Base-by-base conservation (phyloP, 257 asterid genomes). In the Lycium ferocissimum region DNA sequence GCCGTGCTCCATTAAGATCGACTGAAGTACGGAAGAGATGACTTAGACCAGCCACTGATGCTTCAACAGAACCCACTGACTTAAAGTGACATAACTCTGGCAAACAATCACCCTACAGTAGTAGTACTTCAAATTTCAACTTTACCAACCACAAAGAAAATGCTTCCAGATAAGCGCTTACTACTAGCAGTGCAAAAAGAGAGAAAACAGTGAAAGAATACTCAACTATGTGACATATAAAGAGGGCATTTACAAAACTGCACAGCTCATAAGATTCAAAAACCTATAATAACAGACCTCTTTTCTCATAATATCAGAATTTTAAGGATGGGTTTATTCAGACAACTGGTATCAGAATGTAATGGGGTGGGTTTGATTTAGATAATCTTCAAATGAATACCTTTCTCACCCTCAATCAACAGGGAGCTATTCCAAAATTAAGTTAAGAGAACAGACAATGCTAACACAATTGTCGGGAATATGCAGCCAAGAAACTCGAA, bases 1-100 rank as follows among this genome's bases (percentile, higher is more conserved):
- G 90, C 73, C 89, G 92, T 79, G 90, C 84, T 79, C 98, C 98
- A 86, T 73, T 87, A 80, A 91, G 88, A 90, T 95, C 98, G 13
- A 89, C 90, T 53, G 96, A 88, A 63, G 91, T 85, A 76, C 92
- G 94, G 92, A 87, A 95, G 81, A 95, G 91, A 89, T 93, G 94
- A 90, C 94, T 92, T 87, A 92, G 45, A 87, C 98, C 98, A 87
- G 91, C 98, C 73, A 94, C 95, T 54, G 94, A 92, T 87, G 93
- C 92, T 91, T 91, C 94, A 81, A 95, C 92, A 67, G 94, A 92
- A 81, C 96, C 94, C 22, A 95, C 89, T 78, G 88, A 85, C 75
- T 92, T 91, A 57, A 86, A 86, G 89, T 84, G 87, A 84, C 76
- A 69, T 70, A 92, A 71, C 89, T 83, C 86, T 79, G 79, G 87